These are phyloP conservation scores for Prunus mira DNA, from an alignment of 306 rosid species.

Conservation along the genomic window DNA sequence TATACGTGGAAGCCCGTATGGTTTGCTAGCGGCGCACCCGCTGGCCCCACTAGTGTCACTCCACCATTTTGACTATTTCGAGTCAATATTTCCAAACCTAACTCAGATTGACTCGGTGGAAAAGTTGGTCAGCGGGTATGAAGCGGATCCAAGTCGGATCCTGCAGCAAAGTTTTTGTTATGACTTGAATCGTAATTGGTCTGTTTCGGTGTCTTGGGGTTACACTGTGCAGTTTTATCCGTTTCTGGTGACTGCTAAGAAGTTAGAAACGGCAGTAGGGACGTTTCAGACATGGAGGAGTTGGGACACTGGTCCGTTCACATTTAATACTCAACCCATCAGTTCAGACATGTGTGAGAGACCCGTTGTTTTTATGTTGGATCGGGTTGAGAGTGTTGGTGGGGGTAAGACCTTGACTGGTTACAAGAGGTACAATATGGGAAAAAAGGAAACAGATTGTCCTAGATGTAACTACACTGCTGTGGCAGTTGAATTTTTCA, in stretches of 20 bases:
- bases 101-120: slow-evolving; percentile 22
- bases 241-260: slow-evolving; percentile 31
- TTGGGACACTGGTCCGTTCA: slow-evolving; percentile 38
- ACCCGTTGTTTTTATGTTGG: slow-evolving; percentile 37
- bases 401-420: slow-evolving; percentile 22
- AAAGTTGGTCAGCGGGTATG: slow-evolving; percentile 14
- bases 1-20: slow-evolving; percentile 59
- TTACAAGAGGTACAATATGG: slow-evolving; percentile 21
- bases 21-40: slow-evolving; percentile 70
- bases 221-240: slow-evolving; percentile 58
- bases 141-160: slow-evolving; percentile 58
- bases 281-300: slow-evolving; percentile 60
- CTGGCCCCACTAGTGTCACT: slow-evolving; percentile 67
- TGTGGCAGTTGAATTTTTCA: slow-evolving; percentile 25
- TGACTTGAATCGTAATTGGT: slow-evolving; percentile 56
- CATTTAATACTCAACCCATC: slow-evolving; percentile 46
- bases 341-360: slow-evolving; percentile 30
- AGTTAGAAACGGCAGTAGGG: slow-evolving; percentile 36
- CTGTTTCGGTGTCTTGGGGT: slow-evolving; percentile 76
- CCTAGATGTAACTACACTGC: slow-evolving; percentile 20
- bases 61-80: slow-evolving; percentile 65
- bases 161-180: slow-evolving; percentile 55
- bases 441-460: slow-evolving; percentile 20
- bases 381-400: slow-evolving; percentile 25
- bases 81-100: slow-evolving; percentile 50